Conservation (phyloP, 2,329 filamentous ascomycete genomes). For the Penicillium brevicompactum region DNA sequence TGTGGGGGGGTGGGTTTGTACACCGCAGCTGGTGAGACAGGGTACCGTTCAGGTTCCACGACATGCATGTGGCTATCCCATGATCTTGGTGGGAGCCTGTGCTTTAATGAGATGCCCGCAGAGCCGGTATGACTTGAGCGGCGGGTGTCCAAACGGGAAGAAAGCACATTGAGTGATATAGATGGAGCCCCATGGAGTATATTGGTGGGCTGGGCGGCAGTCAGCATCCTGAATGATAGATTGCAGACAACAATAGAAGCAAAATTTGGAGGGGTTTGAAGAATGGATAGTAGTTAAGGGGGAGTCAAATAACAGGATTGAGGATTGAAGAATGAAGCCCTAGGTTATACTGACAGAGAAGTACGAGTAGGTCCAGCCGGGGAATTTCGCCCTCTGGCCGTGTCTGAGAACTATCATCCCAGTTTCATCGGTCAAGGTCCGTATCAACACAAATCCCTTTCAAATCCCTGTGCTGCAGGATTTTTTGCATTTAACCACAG, state of each 20-base stretch:
- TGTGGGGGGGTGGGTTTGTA: conserved; percentile 56
- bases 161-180: conserved; percentile 17
- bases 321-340: background rate
- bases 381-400: conserved; percentile 6
- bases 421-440: conserved; percentile 20
- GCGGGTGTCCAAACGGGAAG: conserved; percentile 8
- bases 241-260: background rate
- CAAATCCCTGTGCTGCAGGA: conserved; percentile 9
- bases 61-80: conserved; percentile 69
- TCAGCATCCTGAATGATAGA: conserved; percentile 25
- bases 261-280: background rate
- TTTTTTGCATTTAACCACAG: conserved; percentile 6
- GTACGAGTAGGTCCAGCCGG: conserved; percentile 15
- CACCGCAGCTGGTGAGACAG: conserved; percentile 50
- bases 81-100: conserved; percentile 37
- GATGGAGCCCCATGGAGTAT: conserved; percentile 17
- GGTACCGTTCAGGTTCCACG: conserved; percentile 56
- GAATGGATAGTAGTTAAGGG: background rate
- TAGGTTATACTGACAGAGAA: conserved; percentile 16
- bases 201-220: conserved; percentile 24
- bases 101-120: conserved; percentile 18
- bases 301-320: background rate
- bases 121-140: conserved; percentile 14
- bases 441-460: conserved; percentile 4
- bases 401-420: conserved; percentile 17